These are phyloP conservation scores for Mycena maculata DNA, from an alignment of 768 basidiomycete species.

Conservation along the genomic window DNA sequence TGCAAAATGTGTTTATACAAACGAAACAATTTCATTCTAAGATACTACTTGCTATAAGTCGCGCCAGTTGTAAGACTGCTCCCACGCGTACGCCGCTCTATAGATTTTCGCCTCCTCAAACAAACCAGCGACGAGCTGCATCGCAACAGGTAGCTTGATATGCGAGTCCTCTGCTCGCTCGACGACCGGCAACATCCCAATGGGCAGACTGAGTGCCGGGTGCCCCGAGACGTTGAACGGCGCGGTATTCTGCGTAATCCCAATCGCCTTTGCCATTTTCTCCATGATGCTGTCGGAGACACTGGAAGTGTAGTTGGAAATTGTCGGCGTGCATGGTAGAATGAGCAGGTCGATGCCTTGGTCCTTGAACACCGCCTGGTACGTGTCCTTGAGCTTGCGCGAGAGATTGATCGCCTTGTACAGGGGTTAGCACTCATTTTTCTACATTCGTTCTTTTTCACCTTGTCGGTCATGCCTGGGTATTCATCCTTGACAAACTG, in stretches of 20 bases:
- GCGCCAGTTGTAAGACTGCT: no score
- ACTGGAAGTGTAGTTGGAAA: slow-evolving; percentile 45
- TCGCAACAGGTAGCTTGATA: slow-evolving; percentile 53
- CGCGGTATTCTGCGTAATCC: slow-evolving; percentile 44
- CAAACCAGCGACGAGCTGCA: slow-evolving; percentile 58
- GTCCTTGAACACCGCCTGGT: slow-evolving; percentile 42
- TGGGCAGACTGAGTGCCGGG: slow-evolving; percentile 55
- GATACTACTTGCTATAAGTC: no score
- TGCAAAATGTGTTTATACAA: no score
- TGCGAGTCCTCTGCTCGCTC: slow-evolving; percentile 46
- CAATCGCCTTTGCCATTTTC: slow-evolving; percentile 43
- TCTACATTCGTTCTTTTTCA: no score
- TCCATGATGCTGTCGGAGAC: slow-evolving; percentile 40
- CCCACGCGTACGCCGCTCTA: no score
- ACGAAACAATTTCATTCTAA: no score
- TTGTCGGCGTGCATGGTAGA: slow-evolving; percentile 51
- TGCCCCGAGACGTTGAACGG: slow-evolving; percentile 52
- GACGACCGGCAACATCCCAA: slow-evolving; percentile 47
- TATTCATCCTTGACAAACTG: slow-evolving; percentile 20
- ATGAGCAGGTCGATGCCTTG: slow-evolving; percentile 47
- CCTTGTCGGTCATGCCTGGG: slow-evolving; percentile 41
- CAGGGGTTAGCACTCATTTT: no score
- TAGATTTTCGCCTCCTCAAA: no score
- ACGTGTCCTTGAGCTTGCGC: slow-evolving; percentile 48
- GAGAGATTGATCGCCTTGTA: slow-evolving; percentile 52